Conservation (phyloP, 306 rosid species). For the Hylodesmum podocarpum region DNA sequence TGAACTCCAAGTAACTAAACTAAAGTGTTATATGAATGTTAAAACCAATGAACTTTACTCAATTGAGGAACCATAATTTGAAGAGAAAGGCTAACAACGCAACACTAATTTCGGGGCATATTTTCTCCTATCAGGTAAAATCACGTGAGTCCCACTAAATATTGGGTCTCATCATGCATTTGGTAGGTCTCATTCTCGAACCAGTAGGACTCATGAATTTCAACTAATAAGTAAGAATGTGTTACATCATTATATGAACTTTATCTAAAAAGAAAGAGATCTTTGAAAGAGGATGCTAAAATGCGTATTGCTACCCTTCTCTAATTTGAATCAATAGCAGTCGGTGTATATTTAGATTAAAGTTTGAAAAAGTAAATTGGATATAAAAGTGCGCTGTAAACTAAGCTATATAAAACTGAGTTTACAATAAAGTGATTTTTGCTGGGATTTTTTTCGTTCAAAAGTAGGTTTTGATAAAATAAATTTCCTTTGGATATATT, state of each 20-base stretch:
- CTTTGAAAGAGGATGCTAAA: neutral
- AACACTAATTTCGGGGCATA: neutral
- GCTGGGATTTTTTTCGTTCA: too few relatives aligned
- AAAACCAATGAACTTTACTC: neutral
- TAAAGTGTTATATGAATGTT: too few relatives aligned
- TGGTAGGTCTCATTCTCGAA: neutral
- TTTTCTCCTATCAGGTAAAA: neutral
- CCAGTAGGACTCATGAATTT: neutral
- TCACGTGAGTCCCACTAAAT: neutral
- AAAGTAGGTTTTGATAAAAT: too few relatives aligned
- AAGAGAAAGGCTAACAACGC: neutral
- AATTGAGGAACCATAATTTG: neutral
- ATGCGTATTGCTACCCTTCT: neutral
- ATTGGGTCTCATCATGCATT: neutral
- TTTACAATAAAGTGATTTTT: too few relatives aligned
- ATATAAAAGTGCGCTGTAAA: too few relatives aligned
- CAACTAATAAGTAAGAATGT: too few relatives aligned
- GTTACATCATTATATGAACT: too few relatives aligned
- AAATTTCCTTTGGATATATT: too few relatives aligned
- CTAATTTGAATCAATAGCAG: neutral
- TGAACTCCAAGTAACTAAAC: neutral
- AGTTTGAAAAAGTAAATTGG: too few relatives aligned
- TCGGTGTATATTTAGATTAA: too few relatives aligned
- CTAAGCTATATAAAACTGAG: too few relatives aligned
- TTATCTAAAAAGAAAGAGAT: too few relatives aligned